Base-by-base conservation (phyloP, 148 eudicot genomes). In the Nepenthes gracilis region DNA sequence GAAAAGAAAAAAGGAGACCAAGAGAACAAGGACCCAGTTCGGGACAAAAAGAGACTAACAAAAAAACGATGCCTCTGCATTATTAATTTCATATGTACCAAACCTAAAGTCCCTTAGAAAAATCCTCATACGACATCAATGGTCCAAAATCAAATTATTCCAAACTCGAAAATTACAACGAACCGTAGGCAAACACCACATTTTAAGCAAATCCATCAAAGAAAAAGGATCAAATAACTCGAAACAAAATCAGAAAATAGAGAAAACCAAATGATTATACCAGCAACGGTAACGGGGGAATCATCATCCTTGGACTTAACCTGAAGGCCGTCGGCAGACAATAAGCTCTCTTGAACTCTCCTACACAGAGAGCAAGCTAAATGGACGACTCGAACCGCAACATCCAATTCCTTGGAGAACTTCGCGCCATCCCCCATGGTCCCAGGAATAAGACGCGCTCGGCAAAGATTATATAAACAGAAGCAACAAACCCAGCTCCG, bases 221-320 rank as follows among this genome's bases (percentile, higher is more conserved):
- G 15, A 43, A 23, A 2, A 51, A 70, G 37, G 32, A 34, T 58
- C 58, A 4, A 56, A 62, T 40, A 3, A 8, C 45, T 8, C 4
- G 8, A 40, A 40, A 40, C 8, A 40, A 40, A 40, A 40, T 4
- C 45, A 40, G 8, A 40, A 40, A 40, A 8, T 40, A 40, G 45
- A 40, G 45, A 40, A 40, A 40, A 40, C 45, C 8, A 56, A 54
- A 13, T 9, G 33, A 50, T 65, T 36, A 23, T 65, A 85, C 96
- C 96, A 54, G 98, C 98, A 63, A 93, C 77, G 72, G 98, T 93
- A 62, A 88, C 96, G 47, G 78, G 95, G 36, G 96, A 88, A 76
- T 93, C 81, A 64, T 93, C 96, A 47, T 80, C 86, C 72, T 93
- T 88, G 63, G 84, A 79, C 65, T 72, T 64, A 43, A 93, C 83